These are phyloP conservation scores for Rostrohypoxylon terebratum DNA, from an alignment of 495 filamentous ascomycete genomes.

Conservation along the genomic window DNA sequence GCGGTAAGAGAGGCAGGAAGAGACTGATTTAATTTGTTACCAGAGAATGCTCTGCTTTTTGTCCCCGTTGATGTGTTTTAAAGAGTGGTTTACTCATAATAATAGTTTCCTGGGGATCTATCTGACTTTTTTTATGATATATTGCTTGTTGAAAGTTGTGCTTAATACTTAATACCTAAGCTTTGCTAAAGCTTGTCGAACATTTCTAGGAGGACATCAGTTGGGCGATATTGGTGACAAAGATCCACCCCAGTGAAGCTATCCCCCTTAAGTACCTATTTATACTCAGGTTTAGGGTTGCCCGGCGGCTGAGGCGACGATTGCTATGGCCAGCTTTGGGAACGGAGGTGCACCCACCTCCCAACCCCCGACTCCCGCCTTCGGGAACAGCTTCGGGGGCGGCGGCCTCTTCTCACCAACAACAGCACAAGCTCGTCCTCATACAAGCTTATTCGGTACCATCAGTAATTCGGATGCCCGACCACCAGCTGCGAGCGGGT, in stretches of 20 bases:
- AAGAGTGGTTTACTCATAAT: constrained; percentile 14
- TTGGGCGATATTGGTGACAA: background rate
- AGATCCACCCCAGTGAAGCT: background rate
- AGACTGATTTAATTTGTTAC: constrained; percentile 13
- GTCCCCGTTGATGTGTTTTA: constrained; percentile 4
- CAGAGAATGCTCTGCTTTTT: background rate
- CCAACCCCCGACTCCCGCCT: background rate
- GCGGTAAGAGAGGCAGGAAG: constrained; percentile 30
- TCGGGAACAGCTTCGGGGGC: background rate
- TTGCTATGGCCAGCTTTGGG: constrained; percentile 11
- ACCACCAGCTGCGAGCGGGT: background rate
- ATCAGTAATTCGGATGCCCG: background rate
- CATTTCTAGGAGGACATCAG: background rate
- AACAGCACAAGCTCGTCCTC: background rate
- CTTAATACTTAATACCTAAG: background rate
- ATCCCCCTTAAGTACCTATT: background rate
- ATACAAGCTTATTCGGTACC: constrained; percentile 2
- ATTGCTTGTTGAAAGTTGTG: background rate
- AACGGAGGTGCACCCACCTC: background rate
- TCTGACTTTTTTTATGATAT: constrained; percentile 3
- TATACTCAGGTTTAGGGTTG: background rate
- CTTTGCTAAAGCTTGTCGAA: background rate
- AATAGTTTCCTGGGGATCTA: background rate
- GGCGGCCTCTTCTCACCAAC: background rate
- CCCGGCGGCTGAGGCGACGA: background rate